Evolutionary conservation across 1,284 basidiomycete genomes (phyloP), one percentile per base, ranked within the genome.

Genomic region (Porogramme epimiltina): DNA sequence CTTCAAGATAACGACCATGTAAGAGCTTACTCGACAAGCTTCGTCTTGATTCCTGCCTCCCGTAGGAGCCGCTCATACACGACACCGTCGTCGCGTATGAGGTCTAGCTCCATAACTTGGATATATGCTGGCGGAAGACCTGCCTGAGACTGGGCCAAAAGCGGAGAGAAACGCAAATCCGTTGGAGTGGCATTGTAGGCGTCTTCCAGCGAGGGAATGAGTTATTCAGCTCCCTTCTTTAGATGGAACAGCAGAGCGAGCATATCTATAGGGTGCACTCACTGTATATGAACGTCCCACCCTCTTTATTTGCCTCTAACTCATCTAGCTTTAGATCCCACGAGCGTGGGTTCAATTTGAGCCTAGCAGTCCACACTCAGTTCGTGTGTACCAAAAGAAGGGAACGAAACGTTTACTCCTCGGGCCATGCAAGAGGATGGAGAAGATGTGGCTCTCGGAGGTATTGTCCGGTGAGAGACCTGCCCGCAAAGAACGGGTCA

Each of bases 51-150:
- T 6, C 56, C 58, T 1, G 55, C 56, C 40, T 62, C 62, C 10
- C 54, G 52, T 5, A 65, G 47, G 9, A 61, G 42, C 41, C 54
- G 56, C 31, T 58, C 61, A 42, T 65, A 64, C 2, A 64, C 42
- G 11, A 60, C 19, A 3, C 58, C 62, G 24, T 66, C 63, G 40
- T 67, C 64, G 19, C 63, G 54, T 15, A 61, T 33, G 16, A 59
- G 58, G 38, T 65, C 63, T 18, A 49, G 38, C 11, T 54, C 63
- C 19, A 37, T 40, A 9, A 62, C 46, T 42, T 66, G 64, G 2
- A 66, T 26, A 53, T 52, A 63, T 10, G 59, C 46, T 2, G 59
- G 59, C 5, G 64, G 55, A 4, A 66, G 54, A 19, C 51, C 60
- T 3, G 20, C 41, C 31, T 59, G 58, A 0, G 54, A 55, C 10